phyloP scores from a whole-genome alignment of 1,284 basidiomycete species.

The Trametes polyzona region DNA sequence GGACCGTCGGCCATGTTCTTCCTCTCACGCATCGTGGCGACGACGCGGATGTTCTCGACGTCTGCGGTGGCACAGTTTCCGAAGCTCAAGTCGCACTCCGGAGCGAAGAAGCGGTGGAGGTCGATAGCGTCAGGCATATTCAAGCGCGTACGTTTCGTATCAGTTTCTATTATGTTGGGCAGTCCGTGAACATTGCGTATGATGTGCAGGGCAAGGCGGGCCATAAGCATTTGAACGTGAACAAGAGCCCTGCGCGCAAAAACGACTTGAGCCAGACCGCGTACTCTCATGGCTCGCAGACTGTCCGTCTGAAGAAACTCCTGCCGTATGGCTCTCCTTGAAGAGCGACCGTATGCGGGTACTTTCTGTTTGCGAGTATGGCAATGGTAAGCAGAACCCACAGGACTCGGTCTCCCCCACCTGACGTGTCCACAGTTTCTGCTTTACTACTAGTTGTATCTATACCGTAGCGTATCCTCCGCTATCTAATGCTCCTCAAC shows the following conservation, averaged over 20 bases:
- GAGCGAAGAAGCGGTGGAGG: conserved; percentile 82
- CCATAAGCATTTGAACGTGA: conserved; percentile 72
- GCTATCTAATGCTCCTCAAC: conserved; percentile 7
- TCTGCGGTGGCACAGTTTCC: conserved; percentile 37
- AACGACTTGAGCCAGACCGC: conserved; percentile 67
- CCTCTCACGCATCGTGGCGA: conserved; percentile 28
- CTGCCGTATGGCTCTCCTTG: conserved; percentile 68
- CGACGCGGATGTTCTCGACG: conserved; percentile 41
- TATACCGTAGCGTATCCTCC: conserved; percentile 17
- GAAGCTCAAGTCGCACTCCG: conserved; percentile 78
- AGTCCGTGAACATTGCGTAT: neutral
- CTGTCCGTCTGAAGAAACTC: conserved; percentile 63
- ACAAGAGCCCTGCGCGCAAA: conserved; percentile 66
- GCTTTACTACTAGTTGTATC: conserved; percentile 14
- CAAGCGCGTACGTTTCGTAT: conserved; percentile 64
- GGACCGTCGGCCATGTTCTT: conserved; percentile 27
- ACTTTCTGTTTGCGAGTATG: neutral
- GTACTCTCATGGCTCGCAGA: conserved; percentile 67
- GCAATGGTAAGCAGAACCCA: conserved; percentile 4
- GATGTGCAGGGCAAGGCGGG: conserved; percentile 63
- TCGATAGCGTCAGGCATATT: conserved; percentile 71
- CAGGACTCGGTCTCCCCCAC: neutral
- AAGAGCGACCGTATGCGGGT: neutral
- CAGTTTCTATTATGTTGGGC: neutral
- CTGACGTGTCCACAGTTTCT: conserved; percentile 9